Base-by-base conservation (phyloP, 441 rosid genomes). In the Euphorbia corollata region DNA sequence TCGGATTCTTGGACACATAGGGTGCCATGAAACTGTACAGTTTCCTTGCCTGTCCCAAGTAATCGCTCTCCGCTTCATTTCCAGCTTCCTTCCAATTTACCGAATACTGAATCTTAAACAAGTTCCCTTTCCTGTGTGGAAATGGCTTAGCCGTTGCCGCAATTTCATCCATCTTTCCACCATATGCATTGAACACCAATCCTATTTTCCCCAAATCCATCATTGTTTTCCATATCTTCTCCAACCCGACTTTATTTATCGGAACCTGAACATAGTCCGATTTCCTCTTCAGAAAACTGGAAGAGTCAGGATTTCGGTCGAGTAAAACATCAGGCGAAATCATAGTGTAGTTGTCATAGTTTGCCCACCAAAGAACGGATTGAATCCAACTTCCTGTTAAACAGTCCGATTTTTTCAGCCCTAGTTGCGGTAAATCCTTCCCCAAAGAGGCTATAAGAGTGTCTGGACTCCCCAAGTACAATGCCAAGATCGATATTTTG, bases 1-100 rank as follows among this genome's bases (percentile, higher is more conserved):
- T 79, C 0, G 97, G 97, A 39, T 77, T 75, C 63, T 62, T 73
- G 6, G 95, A 88, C 9, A 84, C 95, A 55, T 75, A 88, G 6
- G 92, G 83, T 2, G 77, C 57, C 92, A 78, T 80, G 72, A 58
- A 87, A 63, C 15, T 59, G 61, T 86, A 72, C 6, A 86, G 45
- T 24, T 73, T 75, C 65, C 85, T 79, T 1, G 78, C 72, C 85
- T 85, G 81, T 2, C 59, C 63, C 8, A 86, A 54, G 7, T 72
- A 76, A 16, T 45, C 64, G 2, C 50, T 23, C 51, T 57, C 58
- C 0, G 72, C 38, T 2, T 59, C 82, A 11, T 27, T 18, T 0
- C 77, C 83, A 0, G 65, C 75, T 0, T 82, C 75, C 8, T 68
- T 30, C 96, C 96, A 87, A 12, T 30, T 68, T 5, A 71, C 53